Percentiles rank a stretch among this genome's conserved stretches.
These are phyloP conservation scores for Elongisporangium anandrum DNA, from an alignment of 352 stramenopile species.

Conservation along the genomic window DNA sequence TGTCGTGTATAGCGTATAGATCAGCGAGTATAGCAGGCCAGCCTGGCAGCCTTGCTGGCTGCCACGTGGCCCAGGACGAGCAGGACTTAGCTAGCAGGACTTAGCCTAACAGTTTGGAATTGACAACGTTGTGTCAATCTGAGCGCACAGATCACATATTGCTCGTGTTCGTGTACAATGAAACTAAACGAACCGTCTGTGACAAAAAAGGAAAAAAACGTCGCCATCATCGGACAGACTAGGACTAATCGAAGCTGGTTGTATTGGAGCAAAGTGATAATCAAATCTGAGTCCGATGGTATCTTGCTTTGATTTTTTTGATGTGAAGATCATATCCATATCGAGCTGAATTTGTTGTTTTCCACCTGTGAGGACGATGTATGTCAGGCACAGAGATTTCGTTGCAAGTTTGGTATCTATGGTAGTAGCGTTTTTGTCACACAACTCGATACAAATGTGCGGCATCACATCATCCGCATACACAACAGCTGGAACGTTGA, in stretches of 20 bases:
- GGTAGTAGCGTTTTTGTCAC: constrained; percentile 47
- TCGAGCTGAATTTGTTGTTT: too few relatives aligned
- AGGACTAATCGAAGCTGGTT: constrained; percentile 6
- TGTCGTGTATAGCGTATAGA: too few relatives aligned
- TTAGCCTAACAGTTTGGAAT: too few relatives aligned
- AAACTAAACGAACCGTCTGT: constrained; percentile 10
- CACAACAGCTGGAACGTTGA: constrained; percentile 19
- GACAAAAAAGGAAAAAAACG: constrained; percentile 22
- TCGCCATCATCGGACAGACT: constrained; percentile 12
- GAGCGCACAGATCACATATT: too few relatives aligned
- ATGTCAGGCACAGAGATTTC: constrained; percentile 9
- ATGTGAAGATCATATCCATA: too few relatives aligned
- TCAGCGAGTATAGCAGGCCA: too few relatives aligned
- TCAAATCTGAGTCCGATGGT: constrained; percentile 7
- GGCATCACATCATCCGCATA: background rate
- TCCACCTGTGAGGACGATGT: background rate
- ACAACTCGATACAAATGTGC: constrained; percentile 21
- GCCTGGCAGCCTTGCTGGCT: too few relatives aligned
- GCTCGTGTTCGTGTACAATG: constrained; percentile 1
- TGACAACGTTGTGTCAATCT: too few relatives aligned
- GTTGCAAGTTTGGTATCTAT: constrained; percentile 25
- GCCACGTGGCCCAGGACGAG: too few relatives aligned
- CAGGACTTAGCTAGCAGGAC: too few relatives aligned
- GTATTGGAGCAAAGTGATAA: constrained; percentile 17
- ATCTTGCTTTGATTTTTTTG: background rate